Percentiles rank a stretch among this genome's conserved stretches.
Evolutionary conservation across 306 rosid genomes (phyloP).

Genomic region (Inga laurina): DNA sequence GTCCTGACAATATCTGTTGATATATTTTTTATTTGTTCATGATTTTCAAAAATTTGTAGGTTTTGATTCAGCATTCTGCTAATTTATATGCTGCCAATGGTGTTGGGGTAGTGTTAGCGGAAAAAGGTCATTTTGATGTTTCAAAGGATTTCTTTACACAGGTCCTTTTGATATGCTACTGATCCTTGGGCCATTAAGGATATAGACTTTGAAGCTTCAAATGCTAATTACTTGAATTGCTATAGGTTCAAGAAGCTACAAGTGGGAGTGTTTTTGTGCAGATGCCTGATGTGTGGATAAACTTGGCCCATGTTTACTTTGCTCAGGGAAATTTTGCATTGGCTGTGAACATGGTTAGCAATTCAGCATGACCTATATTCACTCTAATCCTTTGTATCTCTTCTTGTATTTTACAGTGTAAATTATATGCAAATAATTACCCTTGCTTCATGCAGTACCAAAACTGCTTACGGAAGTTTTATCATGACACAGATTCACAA

Average conservation of each 20-base stretch:
- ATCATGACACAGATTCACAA: too few species aligned
- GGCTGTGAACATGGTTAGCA: too few species aligned
- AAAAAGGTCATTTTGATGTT: constrained; percentile 98
- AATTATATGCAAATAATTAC: too few species aligned
- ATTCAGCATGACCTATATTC: too few species aligned
- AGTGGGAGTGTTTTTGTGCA: too few species aligned
- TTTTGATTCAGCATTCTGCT: constrained; percentile 88
- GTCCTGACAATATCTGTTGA: constrained; percentile 25
- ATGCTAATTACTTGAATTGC: constrained; percentile 25
- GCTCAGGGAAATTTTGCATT: too few species aligned
- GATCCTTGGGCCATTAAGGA: constrained; percentile 22
- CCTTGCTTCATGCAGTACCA: too few species aligned
- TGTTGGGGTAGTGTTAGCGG: constrained; percentile 94
- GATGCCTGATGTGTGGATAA: too few species aligned
- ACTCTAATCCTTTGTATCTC: too few species aligned
- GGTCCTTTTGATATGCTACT: constrained; percentile 41
- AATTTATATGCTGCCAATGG: constrained; percentile 98
- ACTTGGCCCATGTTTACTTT: too few species aligned
- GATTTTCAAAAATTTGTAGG: constrained; percentile 50
- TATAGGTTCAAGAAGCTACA: constrained; percentile 99
- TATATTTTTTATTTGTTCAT: background rate
- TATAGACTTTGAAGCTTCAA: constrained; percentile 33
- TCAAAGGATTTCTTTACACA: constrained; percentile 89
- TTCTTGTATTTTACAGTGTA: too few species aligned
- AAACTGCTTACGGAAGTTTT: too few species aligned